Base-by-base conservation (phyloP, 371 early-diverging fungal genomes). In the Mortierella sp. region DNA sequence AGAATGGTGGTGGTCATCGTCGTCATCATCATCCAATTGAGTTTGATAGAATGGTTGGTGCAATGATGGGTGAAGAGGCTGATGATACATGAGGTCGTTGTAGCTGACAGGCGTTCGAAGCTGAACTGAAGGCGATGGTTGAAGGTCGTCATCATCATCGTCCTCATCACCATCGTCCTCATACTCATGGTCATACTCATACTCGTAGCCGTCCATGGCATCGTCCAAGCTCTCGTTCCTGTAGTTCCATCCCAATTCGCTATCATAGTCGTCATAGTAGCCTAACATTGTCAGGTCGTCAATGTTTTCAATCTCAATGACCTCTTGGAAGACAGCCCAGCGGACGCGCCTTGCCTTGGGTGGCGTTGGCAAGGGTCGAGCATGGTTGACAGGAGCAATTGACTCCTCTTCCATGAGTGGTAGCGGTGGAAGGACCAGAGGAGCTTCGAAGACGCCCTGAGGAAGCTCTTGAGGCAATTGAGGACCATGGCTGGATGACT, bases 331-430 rank as follows among this genome's bases (percentile, higher is more conserved):
- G 9, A 34, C 27, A 10, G 61, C 63, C 63, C 63, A 70, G 7
- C 51, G 58, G 31, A 70, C 63, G 21, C 50, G 27, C 28, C 63
- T 70, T 13, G 14, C 45, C 3, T 34, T 19, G 7, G 70, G 70
- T 14, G 70, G 63, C 13, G 63, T 70, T 22, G 70, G 70, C 28
- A 70, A 25, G 0, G 70, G 70, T 2, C 70, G 70, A 0, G 39
- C 2, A 10, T 29, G 17, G 5, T 25, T 58, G 6, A 13, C 8
- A 14, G 51, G 9, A 9, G 29, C 19, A 29, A 17, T 17, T 3
- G 7, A 0, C 4, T 3, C 29, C 24, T 24, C 12, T 4, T 14
- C 7, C 10, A 12, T 22, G 7, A 47, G 14, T 19, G 21, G 14
- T 25, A 28, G 14, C 2, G 50, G 12, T 16, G 27, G 4, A 4